Conservation (phyloP, 2,329 filamentous ascomycete species). For the Hypoxylon sp. region DNA sequence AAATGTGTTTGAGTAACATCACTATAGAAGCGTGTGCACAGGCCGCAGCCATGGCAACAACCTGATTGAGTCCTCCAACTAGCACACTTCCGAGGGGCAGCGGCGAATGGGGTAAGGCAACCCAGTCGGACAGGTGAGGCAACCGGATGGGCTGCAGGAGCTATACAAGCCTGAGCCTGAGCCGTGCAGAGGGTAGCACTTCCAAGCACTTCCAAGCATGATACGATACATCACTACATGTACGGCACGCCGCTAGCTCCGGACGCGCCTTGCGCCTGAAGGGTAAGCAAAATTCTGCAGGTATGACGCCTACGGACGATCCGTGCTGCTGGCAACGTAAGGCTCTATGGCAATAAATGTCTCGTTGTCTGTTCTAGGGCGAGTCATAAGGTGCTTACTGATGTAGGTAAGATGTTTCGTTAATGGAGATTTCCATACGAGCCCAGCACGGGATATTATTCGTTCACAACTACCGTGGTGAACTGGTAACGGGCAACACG, state of each 20-base stretch:
- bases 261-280: slow-evolving; percentile 2
- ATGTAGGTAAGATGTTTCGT: slow-evolving; percentile 7
- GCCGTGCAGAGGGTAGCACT: slow-evolving; percentile 10
- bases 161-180: slow-evolving; percentile 5
- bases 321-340: slow-evolving; percentile 8
- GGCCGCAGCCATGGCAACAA: slow-evolving; percentile 18
- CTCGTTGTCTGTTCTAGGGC: slow-evolving; percentile 1
- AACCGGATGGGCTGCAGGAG: slow-evolving; percentile 31
- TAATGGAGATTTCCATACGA: neutral
- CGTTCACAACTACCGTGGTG: neutral
- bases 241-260: slow-evolving; percentile 12
- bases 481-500: neutral
- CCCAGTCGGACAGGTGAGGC: slow-evolving; percentile 31
- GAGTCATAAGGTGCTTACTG: slow-evolving; percentile 5
- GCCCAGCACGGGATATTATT: slow-evolving; percentile 1
- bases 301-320: slow-evolving; percentile 6
- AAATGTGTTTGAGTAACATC: slow-evolving; percentile 8
- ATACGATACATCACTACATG: slow-evolving; percentile 13
- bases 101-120: slow-evolving; percentile 11
- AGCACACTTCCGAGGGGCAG: slow-evolving; percentile 8
- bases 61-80: slow-evolving; percentile 21
- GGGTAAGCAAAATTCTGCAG: slow-evolving; percentile 15
- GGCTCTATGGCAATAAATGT: slow-evolving; percentile 14
- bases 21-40: slow-evolving; percentile 22
- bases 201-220: slow-evolving; percentile 3